Evolutionary conservation across 2,329 filamentous ascomycete species (phyloP).

Genomic region (Colletotrichum navitas): DNA sequence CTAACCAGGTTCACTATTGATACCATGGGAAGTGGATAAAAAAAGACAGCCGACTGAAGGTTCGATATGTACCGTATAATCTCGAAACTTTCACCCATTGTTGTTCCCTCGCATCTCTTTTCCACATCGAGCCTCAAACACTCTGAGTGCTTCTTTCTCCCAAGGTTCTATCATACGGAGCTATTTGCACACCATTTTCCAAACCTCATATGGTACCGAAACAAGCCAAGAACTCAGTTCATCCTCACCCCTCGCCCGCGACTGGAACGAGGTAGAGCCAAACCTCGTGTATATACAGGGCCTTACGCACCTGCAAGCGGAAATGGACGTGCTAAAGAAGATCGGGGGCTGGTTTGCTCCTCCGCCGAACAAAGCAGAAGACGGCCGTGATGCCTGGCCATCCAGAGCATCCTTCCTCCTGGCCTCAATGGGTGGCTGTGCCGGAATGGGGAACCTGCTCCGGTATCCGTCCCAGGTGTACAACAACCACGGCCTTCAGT

Average conservation of each 20-base stretch:
- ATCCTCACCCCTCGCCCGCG: not conserved
- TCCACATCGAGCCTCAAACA: not conserved
- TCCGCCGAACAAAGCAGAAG: conserved; percentile 52
- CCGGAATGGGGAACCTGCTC: conserved; percentile 69
- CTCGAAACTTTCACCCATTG: not conserved
- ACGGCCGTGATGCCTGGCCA: conserved; percentile 66
- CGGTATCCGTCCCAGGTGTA: conserved; percentile 70
- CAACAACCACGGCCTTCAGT: conserved; percentile 71
- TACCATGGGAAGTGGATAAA: not conserved
- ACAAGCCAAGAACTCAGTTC: not conserved
- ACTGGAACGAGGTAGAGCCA: not conserved
- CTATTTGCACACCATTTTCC: conserved; percentile 19
- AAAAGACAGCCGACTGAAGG: not conserved
- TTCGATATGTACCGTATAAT: conserved; percentile 21
- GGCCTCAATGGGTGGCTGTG: conserved; percentile 70
- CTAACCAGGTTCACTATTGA: not conserved
- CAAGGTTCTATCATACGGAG: conserved; percentile 20
- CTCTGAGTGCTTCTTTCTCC: not conserved
- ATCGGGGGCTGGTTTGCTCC: conserved; percentile 52
- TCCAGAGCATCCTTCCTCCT: conserved; percentile 67
- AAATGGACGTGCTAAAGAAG: conserved; percentile 47
- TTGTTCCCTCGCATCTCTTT: not conserved
- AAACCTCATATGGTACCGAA: not conserved
- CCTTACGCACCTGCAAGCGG: conserved; percentile 6
- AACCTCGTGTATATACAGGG: not conserved